phyloP scores from a whole-genome alignment of 2,329 filamentous ascomycete genomes.

The Sclerotiophoma versabilis region DNA sequence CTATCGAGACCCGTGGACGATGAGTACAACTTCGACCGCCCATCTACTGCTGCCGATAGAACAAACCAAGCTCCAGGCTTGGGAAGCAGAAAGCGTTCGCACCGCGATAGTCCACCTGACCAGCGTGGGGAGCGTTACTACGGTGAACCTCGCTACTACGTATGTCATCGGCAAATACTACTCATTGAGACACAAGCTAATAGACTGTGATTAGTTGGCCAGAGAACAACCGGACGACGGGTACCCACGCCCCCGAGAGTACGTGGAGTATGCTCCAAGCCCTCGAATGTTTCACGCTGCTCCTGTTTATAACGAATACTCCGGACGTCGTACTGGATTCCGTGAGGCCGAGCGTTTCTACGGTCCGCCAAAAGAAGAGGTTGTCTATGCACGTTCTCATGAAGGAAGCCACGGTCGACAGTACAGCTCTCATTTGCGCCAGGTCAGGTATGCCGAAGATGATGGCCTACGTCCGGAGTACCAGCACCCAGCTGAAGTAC shows the following conservation, averaged over 20 bases:
- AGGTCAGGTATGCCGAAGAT: constrained; percentile 40
- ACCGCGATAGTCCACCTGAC: constrained; percentile 36
- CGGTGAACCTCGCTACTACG: constrained; percentile 44
- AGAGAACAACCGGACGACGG: constrained; percentile 40
- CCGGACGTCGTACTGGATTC: constrained; percentile 40
- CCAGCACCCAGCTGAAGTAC: constrained; percentile 32
- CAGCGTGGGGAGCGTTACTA: constrained; percentile 40
- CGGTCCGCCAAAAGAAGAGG: constrained; percentile 31
- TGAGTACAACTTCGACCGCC: constrained; percentile 58
- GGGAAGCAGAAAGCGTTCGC: constrained; percentile 31
- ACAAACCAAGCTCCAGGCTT: constrained; percentile 23
- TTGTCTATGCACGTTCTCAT: constrained; percentile 39
- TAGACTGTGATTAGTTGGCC: constrained; percentile 26
- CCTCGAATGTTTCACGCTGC: constrained; percentile 37
- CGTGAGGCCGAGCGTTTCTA: constrained; percentile 44
- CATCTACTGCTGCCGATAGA: constrained; percentile 34
- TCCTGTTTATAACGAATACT: constrained; percentile 40
- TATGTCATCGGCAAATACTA: constrained; percentile 33
- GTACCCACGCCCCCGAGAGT: constrained; percentile 36
- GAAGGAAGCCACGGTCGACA: constrained; percentile 38
- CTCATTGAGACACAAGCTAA: neutral
- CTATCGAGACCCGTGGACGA: constrained; percentile 50
- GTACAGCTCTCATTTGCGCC: constrained; percentile 35
- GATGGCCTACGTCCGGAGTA: constrained; percentile 31
- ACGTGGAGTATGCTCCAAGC: constrained; percentile 39